These are phyloP conservation scores for Taxillus chinensis DNA, from an alignment of 164 flowering plant genomes.

Conservation along the genomic window DNA sequence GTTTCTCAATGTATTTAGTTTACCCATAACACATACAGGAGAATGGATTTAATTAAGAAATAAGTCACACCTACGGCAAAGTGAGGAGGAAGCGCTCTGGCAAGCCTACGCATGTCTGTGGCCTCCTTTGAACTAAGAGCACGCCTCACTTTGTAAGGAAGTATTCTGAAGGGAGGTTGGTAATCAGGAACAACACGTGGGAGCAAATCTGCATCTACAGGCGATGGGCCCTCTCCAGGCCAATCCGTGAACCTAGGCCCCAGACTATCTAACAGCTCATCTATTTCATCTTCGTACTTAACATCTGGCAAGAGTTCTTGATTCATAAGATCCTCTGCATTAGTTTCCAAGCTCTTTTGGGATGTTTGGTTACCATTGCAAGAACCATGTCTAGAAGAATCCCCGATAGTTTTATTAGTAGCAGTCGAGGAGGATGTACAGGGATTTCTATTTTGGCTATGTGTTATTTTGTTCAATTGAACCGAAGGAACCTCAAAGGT, in stretches of 20 bases:
- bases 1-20: too few relatives aligned
- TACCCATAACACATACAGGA: not conserved
- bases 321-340: slow-evolving; percentile 18
- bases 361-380: slow-evolving; percentile 8
- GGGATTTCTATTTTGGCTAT: slow-evolving; percentile 16
- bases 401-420: slow-evolving; percentile 10
- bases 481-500: slow-evolving; percentile 48
- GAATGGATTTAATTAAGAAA: not conserved
- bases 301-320: slow-evolving; percentile 28
- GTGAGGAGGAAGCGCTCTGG: slow-evolving; percentile 83
- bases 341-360: slow-evolving; percentile 12
- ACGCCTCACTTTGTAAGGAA: slow-evolving; percentile 82
- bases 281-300: slow-evolving; percentile 71
- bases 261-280: slow-evolving; percentile 59
- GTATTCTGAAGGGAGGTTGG: slow-evolving; percentile 73
- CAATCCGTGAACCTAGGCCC: slow-evolving; percentile 91
- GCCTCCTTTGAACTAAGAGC: slow-evolving; percentile 47
- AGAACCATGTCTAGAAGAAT: slow-evolving; percentile 14
- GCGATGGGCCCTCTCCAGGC: slow-evolving; percentile 78
- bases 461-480: slow-evolving; percentile 22
- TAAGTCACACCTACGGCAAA: slow-evolving; percentile 70
- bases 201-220: slow-evolving; percentile 94
- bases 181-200: slow-evolving; percentile 63
- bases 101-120: slow-evolving; percentile 68
- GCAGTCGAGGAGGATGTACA: slow-evolving; percentile 10